A percentile compares a stretch with the other conserved stretches of the same genome.
Conservation (phyloP, 352 stramenopile species). For the Globisporangium ultimum region DNA sequence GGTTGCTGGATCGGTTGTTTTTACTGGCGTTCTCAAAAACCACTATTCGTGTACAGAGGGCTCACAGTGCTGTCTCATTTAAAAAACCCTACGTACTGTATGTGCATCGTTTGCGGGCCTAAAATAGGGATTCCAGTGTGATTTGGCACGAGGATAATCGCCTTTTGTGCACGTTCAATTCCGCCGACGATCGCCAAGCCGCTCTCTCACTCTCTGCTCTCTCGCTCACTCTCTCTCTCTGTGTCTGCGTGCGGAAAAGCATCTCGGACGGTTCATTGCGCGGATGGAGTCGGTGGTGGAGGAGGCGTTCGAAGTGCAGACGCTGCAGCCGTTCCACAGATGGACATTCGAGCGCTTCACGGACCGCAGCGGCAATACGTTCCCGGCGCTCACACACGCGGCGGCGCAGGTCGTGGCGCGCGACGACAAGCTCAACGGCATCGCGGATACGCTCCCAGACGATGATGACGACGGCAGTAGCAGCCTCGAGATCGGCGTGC, state of each 20-base stretch:
- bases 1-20: too few species aligned
- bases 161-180: too few species aligned
- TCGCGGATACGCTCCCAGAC: constrained; percentile 17
- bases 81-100: too few species aligned
- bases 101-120: too few species aligned
- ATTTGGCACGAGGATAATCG: too few species aligned
- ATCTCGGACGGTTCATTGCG: neutral
- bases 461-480: constrained; percentile 13
- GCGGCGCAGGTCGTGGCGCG: constrained; percentile 33
- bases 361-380: constrained; percentile 75
- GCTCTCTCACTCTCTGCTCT: too few species aligned
- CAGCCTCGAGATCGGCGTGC: constrained; percentile 55
- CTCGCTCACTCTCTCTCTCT: too few species aligned
- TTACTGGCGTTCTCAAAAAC: too few species aligned
- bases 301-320: constrained; percentile 84
- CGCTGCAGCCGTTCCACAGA: constrained; percentile 76
- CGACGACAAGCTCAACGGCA: constrained; percentile 52
- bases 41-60: neutral
- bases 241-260: neutral
- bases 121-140: too few species aligned
- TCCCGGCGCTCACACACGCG: constrained; percentile 46
- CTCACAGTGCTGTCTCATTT: neutral
- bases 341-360: constrained; percentile 81
- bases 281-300: constrained; percentile 73
- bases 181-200: too few species aligned